Percentiles rank a stretch among this genome's conserved stretches.
These are phyloP conservation scores for Fusarium acutatum DNA, from an alignment of 2,329 filamentous ascomycete species.

Conservation along the genomic window DNA sequence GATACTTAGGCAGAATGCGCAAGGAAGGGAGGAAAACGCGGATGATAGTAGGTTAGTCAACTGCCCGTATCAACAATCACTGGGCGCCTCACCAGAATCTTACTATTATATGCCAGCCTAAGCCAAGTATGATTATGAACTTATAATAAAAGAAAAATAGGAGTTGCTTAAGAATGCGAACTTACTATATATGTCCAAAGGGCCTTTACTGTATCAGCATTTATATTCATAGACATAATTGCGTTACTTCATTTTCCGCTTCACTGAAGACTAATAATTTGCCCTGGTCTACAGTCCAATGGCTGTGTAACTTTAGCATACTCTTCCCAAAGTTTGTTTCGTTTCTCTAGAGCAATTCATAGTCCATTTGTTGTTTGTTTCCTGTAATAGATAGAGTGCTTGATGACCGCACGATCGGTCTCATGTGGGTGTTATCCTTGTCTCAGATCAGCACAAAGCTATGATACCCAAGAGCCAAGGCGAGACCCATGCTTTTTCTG, in stretches of 20 bases:
- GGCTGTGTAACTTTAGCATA: background rate
- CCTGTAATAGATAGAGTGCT: background rate
- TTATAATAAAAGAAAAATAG: background rate
- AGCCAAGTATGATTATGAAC: background rate
- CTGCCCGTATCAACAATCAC: background rate
- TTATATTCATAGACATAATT: background rate
- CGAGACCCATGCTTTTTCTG: constrained; percentile 1
- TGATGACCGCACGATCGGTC: constrained; percentile 15
- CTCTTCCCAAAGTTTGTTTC: background rate
- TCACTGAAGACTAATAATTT: background rate
- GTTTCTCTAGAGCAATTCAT: background rate
- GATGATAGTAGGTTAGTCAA: background rate
- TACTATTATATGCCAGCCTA: background rate
- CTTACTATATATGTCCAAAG: background rate
- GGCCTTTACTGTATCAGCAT: background rate
- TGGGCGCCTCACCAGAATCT: background rate
- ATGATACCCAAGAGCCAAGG: constrained; percentile 10
- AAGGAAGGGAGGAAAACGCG: background rate
- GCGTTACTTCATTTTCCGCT: background rate
- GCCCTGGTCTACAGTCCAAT: background rate
- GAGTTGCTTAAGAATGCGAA: background rate
- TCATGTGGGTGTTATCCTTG: constrained; percentile 25
- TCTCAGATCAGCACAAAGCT: constrained; percentile 26
- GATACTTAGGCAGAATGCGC: background rate
- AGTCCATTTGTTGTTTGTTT: background rate